phyloP scores from a whole-genome alignment of 2,329 filamentous ascomycete species.

The Dactylellina leptospora region DNA sequence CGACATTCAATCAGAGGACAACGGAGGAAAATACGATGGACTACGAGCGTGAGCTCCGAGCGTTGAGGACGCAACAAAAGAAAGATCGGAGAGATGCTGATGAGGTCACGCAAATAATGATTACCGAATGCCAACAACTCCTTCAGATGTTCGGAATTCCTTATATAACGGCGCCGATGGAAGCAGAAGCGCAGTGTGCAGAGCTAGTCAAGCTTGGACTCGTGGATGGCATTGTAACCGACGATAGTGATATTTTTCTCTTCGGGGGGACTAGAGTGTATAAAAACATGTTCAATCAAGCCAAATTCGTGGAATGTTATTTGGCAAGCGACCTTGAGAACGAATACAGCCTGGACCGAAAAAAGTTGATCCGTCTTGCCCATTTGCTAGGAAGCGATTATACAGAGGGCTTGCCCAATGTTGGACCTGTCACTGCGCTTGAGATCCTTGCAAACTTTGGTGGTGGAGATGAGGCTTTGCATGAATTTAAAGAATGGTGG shows the following conservation, averaged over 20 bases:
- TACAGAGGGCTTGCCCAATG: constrained; percentile 86
- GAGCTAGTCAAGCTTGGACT: constrained; percentile 85
- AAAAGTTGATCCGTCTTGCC: constrained; percentile 86
- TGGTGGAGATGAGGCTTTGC: constrained; percentile 65
- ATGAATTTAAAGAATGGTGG: constrained; percentile 90
- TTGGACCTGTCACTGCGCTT: constrained; percentile 92
- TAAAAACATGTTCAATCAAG: constrained; percentile 99
- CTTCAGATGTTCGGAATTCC: constrained; percentile 90
- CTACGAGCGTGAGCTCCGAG: constrained; percentile 86
- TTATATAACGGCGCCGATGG: constrained; percentile 98
- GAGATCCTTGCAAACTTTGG: constrained; percentile 94
- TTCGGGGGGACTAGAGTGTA: constrained; percentile 97
- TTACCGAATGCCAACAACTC: constrained; percentile 90
- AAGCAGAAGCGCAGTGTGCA: constrained; percentile 97
- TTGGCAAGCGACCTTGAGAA: constrained; percentile 82
- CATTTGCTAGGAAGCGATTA: constrained; percentile 94
- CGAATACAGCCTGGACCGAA: constrained; percentile 85
- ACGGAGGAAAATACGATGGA: constrained; percentile 74
- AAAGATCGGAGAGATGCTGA: constrained; percentile 95
- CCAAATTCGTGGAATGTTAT: constrained; percentile 98
- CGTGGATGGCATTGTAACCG: constrained; percentile 96
- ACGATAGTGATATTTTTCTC: constrained; percentile 94
- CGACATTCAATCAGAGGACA: constrained; percentile 77
- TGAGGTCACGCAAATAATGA: constrained; percentile 95
- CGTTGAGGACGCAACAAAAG: constrained; percentile 91